Percentiles rank a stretch among this genome's conserved stretches.
Conservation (phyloP, 169 alveolate genomes). For the Cryptosporidium viatorum region DNA sequence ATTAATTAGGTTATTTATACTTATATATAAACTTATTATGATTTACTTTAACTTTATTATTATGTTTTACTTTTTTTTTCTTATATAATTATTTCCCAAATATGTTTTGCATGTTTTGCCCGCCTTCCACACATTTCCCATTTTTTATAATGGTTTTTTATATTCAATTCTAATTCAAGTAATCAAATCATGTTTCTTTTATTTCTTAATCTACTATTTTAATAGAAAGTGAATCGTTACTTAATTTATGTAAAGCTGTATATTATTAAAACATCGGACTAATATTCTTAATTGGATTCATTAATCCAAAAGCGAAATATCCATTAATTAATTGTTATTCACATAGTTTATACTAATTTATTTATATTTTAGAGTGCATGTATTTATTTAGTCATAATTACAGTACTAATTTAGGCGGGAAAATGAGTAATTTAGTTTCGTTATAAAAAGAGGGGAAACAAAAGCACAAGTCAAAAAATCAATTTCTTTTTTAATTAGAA, state of each 20-base stretch:
- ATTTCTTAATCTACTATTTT: too few relatives aligned
- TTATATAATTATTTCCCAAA: too few relatives aligned
- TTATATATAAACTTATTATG: not conserved
- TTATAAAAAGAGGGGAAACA: not conserved
- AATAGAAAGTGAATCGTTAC: too few relatives aligned
- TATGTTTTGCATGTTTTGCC: not conserved
- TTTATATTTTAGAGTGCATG: not conserved
- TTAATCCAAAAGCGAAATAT: not conserved
- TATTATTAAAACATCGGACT: too few relatives aligned
- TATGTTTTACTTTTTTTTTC: not conserved
- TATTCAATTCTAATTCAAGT: too few relatives aligned
- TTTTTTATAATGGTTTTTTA: too few relatives aligned
- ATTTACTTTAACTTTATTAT: not conserved
- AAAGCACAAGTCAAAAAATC: not conserved
- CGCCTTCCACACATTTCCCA: not conserved
- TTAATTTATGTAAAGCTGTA: too few relatives aligned
- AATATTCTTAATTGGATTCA: too few relatives aligned
- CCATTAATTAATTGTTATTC: not conserved
- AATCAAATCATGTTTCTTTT: too few relatives aligned
- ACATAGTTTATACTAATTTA: not conserved
- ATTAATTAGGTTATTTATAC: not conserved
- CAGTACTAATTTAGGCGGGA: not conserved
- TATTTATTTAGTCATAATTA: not conserved
- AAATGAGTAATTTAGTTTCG: not conserved
- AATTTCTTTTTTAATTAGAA: not conserved